Conservation (phyloP, 2,329 filamentous ascomycete genomes). For the Nemania serpens region DNA sequence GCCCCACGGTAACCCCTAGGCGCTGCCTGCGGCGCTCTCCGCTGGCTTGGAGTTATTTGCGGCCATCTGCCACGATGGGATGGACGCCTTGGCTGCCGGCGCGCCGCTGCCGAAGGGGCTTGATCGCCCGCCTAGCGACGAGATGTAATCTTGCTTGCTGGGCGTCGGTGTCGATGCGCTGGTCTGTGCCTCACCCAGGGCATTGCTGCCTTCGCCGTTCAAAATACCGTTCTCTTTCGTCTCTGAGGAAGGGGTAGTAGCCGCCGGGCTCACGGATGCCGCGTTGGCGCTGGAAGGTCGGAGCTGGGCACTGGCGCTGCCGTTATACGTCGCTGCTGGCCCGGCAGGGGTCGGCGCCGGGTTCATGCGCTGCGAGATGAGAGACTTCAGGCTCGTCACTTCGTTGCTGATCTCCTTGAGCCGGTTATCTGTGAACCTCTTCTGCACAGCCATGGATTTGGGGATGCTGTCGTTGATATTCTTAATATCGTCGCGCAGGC, state of each 20-base stretch:
- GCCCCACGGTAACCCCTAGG: conserved; percentile 23
- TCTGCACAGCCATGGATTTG: conserved; percentile 84
- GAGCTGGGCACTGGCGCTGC: conserved; percentile 25
- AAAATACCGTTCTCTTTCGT: conserved; percentile 34
- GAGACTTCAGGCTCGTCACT: conserved; percentile 87
- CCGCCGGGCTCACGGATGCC: conserved; percentile 24
- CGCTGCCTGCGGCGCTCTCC: conserved; percentile 25
- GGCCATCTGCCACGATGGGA: conserved; percentile 81
- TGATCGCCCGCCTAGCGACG: conserved; percentile 45
- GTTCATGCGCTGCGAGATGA: conserved; percentile 70
- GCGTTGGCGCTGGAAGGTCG: conserved; percentile 27
- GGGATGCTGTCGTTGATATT: conserved; percentile 84
- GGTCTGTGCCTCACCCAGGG: conserved; percentile 36
- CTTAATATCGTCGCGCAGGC: conserved; percentile 84
- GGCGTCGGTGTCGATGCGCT: conserved; percentile 27
- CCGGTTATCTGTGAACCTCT: conserved; percentile 78
- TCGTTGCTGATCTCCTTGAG: conserved; percentile 86
- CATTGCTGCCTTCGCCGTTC: conserved; percentile 16
- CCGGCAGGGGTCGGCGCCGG: conserved; percentile 25
- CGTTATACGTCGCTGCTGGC: conserved; percentile 10
- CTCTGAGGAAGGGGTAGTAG: conserved; percentile 32
- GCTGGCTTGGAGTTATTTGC: conserved; percentile 52
- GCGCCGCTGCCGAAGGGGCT: conserved; percentile 57
- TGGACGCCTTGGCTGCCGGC: conserved; percentile 64
- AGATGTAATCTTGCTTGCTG: conserved; percentile 41